Conservation (phyloP, 441 rosid genomes). For the Syzygium syzygioides region DNA sequence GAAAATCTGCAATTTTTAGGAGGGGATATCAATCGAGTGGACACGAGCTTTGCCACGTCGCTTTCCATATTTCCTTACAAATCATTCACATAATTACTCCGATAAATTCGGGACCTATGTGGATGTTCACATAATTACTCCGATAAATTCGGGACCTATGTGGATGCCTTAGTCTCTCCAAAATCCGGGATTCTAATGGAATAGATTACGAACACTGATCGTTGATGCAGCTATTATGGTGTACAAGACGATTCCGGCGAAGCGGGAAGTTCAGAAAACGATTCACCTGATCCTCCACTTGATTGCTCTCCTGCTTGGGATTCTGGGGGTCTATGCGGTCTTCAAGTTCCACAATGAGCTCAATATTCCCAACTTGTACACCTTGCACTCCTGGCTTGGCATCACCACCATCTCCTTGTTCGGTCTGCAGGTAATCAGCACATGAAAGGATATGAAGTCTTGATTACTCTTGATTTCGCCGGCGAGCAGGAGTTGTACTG, state of each 20-base stretch:
- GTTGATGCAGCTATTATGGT: conserved; percentile 71
- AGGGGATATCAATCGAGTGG: not conserved
- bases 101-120: not conserved
- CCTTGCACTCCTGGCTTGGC: conserved; percentile 91
- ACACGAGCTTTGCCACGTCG: not conserved
- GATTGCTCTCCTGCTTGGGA: conserved; percentile 48
- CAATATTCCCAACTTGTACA: conserved; percentile 29
- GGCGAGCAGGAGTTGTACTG: not conserved
- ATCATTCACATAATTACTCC: not conserved
- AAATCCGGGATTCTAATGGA: not conserved
- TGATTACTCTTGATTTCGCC: not conserved
- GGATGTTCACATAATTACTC: not conserved
- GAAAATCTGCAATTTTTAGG: not conserved
- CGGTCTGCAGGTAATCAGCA: conserved; percentile 50
- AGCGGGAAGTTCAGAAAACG: conserved; percentile 32
- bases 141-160: not conserved
- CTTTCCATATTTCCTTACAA: not conserved
- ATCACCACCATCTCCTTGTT: conserved; percentile 50
- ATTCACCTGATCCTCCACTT: conserved; percentile 57
- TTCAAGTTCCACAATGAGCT: conserved; percentile 67
- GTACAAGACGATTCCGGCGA: conserved; percentile 46
- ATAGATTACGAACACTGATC: not conserved
- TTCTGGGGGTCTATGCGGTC: conserved; percentile 64
- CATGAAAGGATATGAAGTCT: not conserved
- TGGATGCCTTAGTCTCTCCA: not conserved